These are phyloP conservation scores for Suillus tomentosus DNA, from an alignment of 768 basidiomycete genomes.

Conservation along the genomic window DNA sequence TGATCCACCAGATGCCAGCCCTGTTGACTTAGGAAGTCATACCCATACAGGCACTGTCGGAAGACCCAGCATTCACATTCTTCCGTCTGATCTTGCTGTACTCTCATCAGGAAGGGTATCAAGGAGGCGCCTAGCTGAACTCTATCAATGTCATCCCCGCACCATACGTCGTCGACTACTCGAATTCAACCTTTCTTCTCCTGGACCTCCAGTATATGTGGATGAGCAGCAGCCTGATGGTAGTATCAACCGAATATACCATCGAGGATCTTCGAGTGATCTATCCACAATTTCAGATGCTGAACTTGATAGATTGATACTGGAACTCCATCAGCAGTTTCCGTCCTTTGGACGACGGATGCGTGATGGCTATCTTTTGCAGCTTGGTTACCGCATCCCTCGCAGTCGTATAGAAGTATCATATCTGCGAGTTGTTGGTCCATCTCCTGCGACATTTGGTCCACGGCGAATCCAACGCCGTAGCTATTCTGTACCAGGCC, in stretches of 20 bases:
- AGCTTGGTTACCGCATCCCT: not conserved
- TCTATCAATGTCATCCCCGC: not conserved
- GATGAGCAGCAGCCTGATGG: not conserved
- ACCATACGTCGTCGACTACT: not conserved
- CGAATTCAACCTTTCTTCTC: not conserved
- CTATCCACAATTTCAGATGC: not conserved
- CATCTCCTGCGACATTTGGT: constrained; percentile 2
- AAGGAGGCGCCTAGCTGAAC: not conserved
- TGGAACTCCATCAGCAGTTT: not conserved
- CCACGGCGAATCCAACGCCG: not conserved
- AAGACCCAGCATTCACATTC: not conserved
- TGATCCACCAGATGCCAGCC: not conserved
- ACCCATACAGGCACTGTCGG: not conserved
- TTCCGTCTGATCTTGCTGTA: not conserved
- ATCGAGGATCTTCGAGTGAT: not conserved
- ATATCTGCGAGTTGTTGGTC: not conserved
- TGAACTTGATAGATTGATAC: not conserved
- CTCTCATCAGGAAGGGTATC: not conserved
- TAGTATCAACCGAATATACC: not conserved
- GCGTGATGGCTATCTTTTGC: not conserved
- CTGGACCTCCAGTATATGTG: not conserved
- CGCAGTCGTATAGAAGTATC: not conserved
- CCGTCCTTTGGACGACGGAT: not conserved
- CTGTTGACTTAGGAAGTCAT: not conserved
- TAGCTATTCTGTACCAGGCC: not conserved